Evolutionary conservation across 768 basidiomycete genomes (phyloP), one percentile per base, ranked within the genome.

Genomic region (Boletus patriciae): DNA sequence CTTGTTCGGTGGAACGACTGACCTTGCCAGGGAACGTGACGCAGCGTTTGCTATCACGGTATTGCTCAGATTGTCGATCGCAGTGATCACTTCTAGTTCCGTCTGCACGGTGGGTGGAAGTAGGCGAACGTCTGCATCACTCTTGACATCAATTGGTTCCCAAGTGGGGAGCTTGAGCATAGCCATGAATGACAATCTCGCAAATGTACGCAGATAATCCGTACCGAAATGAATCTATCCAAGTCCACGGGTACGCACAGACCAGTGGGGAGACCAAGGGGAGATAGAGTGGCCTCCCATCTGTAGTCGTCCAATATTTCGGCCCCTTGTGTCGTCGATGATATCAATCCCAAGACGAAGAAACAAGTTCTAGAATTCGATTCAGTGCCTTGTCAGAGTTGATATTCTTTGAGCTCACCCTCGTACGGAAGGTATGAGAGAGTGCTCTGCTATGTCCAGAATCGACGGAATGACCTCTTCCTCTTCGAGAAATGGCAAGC

Each of bases 1-100:
- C 23, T 2, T 21, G 25, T 37, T 51, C 10, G 15, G 7, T 21
- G 42, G 52, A 53, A 45, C 40, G 19, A 71, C 81, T 60, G 66
- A 94, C 94, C 83, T 84, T 29, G 92, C 87, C 38, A 99, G 77
- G 18, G 92, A 88, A 45, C 93, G 84, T 23, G 97, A 98, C 1
- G 97, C 94, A 23, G 92, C 85, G 66, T 95, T 95, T 0, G 95
- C 94, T 55, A 98, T 90, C 49, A 98, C 94, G 19, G 94, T 92
- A 68, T 99, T 99, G 29, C 90, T 87, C 41, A 99, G 78, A 69
- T 98, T 98, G 64, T 94, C 89, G 48, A 99, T 91, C 5, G 92
- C 91, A 5, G 88, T 87, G 63, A 95, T 81, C 29, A 92, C 87
- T 63, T 96, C 92, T 6, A 85, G 78, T 64, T 98, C 95, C 37